Base-by-base conservation (phyloP, 2,329 filamentous ascomycete species). In the Falciphora oryzae region DNA sequence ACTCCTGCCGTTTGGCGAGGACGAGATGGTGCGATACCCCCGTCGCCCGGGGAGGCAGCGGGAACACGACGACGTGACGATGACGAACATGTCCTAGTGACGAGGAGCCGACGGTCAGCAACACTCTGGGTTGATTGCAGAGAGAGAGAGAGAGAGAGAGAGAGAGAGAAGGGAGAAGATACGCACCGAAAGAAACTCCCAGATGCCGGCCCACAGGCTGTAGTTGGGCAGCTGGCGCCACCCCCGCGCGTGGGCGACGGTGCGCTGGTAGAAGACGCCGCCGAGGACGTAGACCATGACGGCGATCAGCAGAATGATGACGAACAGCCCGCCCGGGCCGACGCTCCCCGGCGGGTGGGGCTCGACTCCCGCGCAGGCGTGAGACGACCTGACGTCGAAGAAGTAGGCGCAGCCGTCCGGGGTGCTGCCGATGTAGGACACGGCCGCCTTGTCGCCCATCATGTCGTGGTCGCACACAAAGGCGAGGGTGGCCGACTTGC, bases 191-290 rank as follows among this genome's bases (percentile, higher is more conserved):
- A 97, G 78, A 75, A 97, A 96, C 70, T 84, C 87, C 78, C 91
- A 88, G 67, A 97, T 91, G 64, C 92, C 89, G 35, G 92, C 88
- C 95, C 95, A 99, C 70, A 97, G 85, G 70, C 86, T 88, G 79
- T 95, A 97, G 78, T 99, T 98, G 63, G 95, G 95, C 70, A 97
- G 80, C 76, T 99, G 95, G 70, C 91, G 87, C 95, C 94, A 98
- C 61, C 95, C 95, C 67, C 95, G 85, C 71, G 96, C 93, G 75
- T 99, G 92, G 77, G 93, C 89, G 65, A 99, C 93, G 38, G 92
- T 96, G 66, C 95, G 87, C 77, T 97, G 94, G 80, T 98, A 99
- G 68, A 97, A 93, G 70, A 96, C 90, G 72, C 95, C 95, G 70
- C 95, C 95, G 53, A 96, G 84, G 64, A 97, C 81, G 77, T 99